phyloP scores from a whole-genome alignment of 75 land plant species.

The Sequoiadendron giganteum region DNA sequence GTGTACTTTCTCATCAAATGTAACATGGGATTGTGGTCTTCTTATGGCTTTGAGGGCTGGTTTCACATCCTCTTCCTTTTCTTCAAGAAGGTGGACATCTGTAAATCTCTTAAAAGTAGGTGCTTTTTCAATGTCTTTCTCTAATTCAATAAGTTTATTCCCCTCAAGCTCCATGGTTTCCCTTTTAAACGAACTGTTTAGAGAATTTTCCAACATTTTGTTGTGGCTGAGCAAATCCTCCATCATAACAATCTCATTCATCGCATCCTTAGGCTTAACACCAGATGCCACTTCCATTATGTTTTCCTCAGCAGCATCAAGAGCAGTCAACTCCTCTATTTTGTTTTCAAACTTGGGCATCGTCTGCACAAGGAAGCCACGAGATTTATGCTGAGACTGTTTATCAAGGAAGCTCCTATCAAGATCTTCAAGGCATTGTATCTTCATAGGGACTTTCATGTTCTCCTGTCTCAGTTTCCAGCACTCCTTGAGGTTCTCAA shows the following conservation, averaged over 20 bases:
- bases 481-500: not conserved
- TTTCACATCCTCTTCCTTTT: not conserved
- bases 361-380: not conserved
- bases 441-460: slow-evolving; percentile 1
- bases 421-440: not conserved
- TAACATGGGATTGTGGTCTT: not conserved
- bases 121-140: not conserved
- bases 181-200: not conserved
- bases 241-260: not conserved
- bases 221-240: not conserved
- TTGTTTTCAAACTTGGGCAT: not conserved
- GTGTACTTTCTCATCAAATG: not conserved
- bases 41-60: not conserved
- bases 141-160: not conserved
- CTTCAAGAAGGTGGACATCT: slow-evolving; percentile 6
- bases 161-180: not conserved
- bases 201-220: not conserved
- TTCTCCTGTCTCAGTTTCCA: not conserved
- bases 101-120: not conserved
- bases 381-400: not conserved
- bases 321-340: not conserved
- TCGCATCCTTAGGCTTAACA: not conserved
- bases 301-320: slow-evolving; percentile 10
- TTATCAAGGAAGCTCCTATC: slow-evolving; percentile 1
- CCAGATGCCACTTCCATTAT: not conserved